phyloP scores from a whole-genome alignment of 1,284 basidiomycete species.

The Heterobasidion parviporum region DNA sequence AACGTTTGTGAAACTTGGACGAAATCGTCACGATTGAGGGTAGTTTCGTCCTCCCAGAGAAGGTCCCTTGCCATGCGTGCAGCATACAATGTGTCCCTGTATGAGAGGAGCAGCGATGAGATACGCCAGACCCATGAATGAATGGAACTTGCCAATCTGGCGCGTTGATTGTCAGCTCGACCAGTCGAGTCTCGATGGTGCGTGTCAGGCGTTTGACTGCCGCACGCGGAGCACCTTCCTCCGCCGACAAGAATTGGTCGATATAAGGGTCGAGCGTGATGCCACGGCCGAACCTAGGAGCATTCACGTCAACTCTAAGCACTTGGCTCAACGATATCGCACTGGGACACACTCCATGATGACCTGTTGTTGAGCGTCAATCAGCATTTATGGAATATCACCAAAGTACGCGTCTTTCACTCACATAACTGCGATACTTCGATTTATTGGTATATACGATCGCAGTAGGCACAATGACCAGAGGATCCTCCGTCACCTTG shows the following conservation, averaged over 20 bases:
- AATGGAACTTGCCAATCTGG: constrained; percentile 72
- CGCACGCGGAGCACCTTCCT: constrained; percentile 61
- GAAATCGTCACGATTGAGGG: constrained; percentile 73
- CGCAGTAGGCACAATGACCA: constrained; percentile 72
- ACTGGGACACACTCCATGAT: constrained; percentile 52
- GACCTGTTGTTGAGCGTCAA: constrained; percentile 33
- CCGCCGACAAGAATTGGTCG: constrained; percentile 66
- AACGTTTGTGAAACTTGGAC: constrained; percentile 85
- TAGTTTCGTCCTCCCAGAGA: constrained; percentile 74
- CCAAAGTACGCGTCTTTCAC: constrained; percentile 17
- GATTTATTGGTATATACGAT: constrained; percentile 95
- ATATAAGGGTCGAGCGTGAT: constrained; percentile 72
- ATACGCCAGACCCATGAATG: background rate
- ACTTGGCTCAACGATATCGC: too few species aligned
- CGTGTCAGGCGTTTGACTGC: constrained; percentile 87
- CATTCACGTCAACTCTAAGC: background rate
- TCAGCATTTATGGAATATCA: constrained; percentile 1
- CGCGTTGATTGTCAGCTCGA: constrained; percentile 81
- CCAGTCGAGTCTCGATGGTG: constrained; percentile 61
- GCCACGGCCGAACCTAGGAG: constrained; percentile 70
- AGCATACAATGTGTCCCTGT: constrained; percentile 78
- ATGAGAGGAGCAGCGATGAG: background rate
- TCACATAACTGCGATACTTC: constrained; percentile 80
- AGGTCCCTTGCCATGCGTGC: constrained; percentile 87
- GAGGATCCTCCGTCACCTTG: constrained; percentile 31